Conservation (phyloP, 2,329 filamentous ascomycete species). For the Fusarium sterilihyphosum region DNA sequence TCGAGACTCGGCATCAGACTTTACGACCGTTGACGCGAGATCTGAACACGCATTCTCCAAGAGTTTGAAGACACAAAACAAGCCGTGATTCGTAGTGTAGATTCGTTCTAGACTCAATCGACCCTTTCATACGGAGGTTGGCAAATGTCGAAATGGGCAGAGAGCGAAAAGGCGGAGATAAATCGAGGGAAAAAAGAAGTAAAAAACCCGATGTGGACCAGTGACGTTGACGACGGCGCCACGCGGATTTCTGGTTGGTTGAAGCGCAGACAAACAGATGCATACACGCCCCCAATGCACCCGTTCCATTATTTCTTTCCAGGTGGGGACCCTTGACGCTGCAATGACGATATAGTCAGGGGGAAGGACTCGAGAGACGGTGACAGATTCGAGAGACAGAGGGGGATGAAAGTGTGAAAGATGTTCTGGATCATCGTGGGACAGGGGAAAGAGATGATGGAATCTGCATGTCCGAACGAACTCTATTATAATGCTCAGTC, state of each 20-base stretch:
- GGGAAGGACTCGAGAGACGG: conserved; percentile 14
- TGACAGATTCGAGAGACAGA: conserved; percentile 1
- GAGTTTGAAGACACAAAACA: not conserved
- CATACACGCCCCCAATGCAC: conserved; percentile 8
- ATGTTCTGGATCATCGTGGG: not conserved
- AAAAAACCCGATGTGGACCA: conserved; percentile 25
- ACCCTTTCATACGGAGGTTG: conserved; percentile 1
- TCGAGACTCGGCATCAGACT: conserved; percentile 15
- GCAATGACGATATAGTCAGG: conserved; percentile 40
- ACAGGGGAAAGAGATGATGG: conserved; percentile 15
- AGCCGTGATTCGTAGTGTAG: not conserved
- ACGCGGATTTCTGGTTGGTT: conserved; percentile 35
- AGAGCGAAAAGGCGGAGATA: conserved; percentile 26
- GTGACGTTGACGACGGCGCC: conserved; percentile 41
- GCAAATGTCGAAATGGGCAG: conserved; percentile 1
- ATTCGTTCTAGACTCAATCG: conserved; percentile 22
- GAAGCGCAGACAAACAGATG: conserved; percentile 5
- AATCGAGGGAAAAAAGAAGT: not conserved
- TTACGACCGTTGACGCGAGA: not conserved
- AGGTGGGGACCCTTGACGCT: conserved; percentile 47
- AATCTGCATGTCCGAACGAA: conserved; percentile 8
- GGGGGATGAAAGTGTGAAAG: not conserved
- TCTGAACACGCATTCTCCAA: not conserved
- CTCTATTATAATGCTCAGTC: not conserved
- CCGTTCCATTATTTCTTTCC: conserved; percentile 3